A percentile compares a stretch with the other conserved stretches of the same genome.
Evolutionary conservation across 805 yeast genomes (phyloP).

Genomic region (Komagataella mondaviorum): DNA sequence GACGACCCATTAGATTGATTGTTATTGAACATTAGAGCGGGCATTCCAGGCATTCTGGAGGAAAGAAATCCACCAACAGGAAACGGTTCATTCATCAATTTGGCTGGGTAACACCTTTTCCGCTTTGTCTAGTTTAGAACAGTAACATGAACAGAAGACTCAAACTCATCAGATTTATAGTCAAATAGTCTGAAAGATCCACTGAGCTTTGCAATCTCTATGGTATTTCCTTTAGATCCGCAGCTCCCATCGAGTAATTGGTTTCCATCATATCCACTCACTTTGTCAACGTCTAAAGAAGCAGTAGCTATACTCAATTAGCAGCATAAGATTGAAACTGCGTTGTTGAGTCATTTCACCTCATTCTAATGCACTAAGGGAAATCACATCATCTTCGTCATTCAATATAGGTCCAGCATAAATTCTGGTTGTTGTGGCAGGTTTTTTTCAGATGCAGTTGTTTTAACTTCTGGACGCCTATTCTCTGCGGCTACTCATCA

Average conservation of each 20-base stretch:
- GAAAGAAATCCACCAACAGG: slow-evolving; percentile 9
- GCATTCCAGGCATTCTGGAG: slow-evolving; percentile 10
- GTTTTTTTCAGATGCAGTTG: slow-evolving; percentile 9
- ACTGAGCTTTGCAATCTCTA: slow-evolving; percentile 98
- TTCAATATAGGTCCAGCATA: too few relatives aligned
- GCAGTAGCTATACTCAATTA: slow-evolving; percentile 7
- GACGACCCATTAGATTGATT: not conserved
- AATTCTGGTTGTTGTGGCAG: not conserved
- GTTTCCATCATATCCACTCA: slow-evolving; percentile 68
- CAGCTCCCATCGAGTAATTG: slow-evolving; percentile 67
- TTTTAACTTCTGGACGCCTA: slow-evolving; percentile 8
- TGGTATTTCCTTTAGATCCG: slow-evolving; percentile 83
- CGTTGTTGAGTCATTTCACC: slow-evolving; percentile 19
- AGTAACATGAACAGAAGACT: slow-evolving; percentile 91
- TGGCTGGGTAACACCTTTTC: slow-evolving; percentile 76
- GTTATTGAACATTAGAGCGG: slow-evolving; percentile 3
- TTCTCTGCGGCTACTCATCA: slow-evolving; percentile 15
- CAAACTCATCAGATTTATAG: slow-evolving; percentile 92
- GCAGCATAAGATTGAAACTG: slow-evolving; percentile 7
- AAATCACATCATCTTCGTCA: slow-evolving; percentile 1
- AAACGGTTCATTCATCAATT: slow-evolving; percentile 53
- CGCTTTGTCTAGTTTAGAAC: slow-evolving; percentile 73
- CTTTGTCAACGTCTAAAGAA: slow-evolving; percentile 50
- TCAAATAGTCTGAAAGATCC: slow-evolving; percentile 93
- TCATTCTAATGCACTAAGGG: slow-evolving; percentile 31